phyloP scores from a whole-genome alignment of 495 filamentous ascomycete genomes.

The Xylaria flabelliformis region DNA sequence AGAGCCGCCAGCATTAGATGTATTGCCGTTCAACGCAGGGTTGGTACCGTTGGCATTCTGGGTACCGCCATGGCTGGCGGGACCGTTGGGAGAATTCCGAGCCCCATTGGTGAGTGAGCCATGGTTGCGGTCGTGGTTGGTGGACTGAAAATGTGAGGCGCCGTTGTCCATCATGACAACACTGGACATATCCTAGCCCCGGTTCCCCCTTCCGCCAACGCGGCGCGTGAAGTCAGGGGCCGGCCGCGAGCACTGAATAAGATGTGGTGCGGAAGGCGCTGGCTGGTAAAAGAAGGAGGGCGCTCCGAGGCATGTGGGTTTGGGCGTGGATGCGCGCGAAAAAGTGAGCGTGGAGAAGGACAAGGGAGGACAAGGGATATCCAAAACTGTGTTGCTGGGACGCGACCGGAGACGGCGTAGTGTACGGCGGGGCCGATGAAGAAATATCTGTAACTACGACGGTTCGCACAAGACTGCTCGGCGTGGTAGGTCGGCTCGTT shows the following conservation, averaged over 20 bases:
- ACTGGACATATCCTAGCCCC: conserved; percentile 46
- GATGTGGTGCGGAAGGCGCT: conserved; percentile 11
- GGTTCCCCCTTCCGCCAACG: conserved; percentile 44
- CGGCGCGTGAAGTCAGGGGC: conserved; percentile 34
- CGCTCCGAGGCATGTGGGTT: conserved; percentile 29
- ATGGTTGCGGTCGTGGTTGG: conserved; percentile 60
- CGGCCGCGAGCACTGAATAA: conserved; percentile 5
- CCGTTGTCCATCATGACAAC: conserved; percentile 61
- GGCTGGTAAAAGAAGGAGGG: background rate
- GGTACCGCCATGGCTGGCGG: conserved; percentile 22
- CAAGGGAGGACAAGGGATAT: conserved; percentile 7
- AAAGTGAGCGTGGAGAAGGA: conserved; percentile 1
- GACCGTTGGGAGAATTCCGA: conserved; percentile 33
- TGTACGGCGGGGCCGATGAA: background rate
- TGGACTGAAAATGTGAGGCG: conserved; percentile 50
- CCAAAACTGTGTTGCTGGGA: background rate
- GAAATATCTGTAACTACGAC: background rate
- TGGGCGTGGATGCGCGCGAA: conserved; percentile 19
- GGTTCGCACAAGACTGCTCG: background rate
- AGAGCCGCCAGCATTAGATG: conserved; percentile 31
- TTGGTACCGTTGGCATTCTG: conserved; percentile 26
- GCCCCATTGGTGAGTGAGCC: conserved; percentile 47
- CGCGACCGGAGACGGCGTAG: conserved; percentile 9
- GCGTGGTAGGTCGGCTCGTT: background rate
- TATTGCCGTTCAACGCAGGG: conserved; percentile 39